These are phyloP conservation scores for Begonia loranthoides DNA, from an alignment of 306 rosid genomes.

Conservation along the genomic window DNA sequence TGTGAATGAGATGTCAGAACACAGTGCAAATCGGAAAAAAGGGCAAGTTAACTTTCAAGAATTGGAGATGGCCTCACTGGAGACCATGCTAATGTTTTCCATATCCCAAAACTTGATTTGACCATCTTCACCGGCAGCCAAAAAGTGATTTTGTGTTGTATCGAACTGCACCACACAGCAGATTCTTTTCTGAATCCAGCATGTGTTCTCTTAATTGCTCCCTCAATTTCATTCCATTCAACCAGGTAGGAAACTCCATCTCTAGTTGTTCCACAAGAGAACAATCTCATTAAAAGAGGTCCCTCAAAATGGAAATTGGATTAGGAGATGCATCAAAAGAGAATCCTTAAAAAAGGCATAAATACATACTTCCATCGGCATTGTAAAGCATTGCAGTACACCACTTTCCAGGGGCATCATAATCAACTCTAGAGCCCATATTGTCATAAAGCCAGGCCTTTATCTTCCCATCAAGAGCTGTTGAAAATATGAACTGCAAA, in stretches of 20 bases:
- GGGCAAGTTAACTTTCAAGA: conserved; percentile 30
- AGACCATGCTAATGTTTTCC: conserved; percentile 52
- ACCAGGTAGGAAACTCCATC: conserved; percentile 77
- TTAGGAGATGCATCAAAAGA: neutral
- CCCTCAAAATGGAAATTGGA: no score
- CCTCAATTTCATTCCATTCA: conserved; percentile 88
- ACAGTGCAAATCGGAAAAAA: neutral
- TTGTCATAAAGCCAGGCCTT: conserved; percentile 83
- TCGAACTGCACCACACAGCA: conserved; percentile 64
- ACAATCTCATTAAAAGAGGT: conserved; percentile 44
- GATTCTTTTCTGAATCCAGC: conserved; percentile 70
- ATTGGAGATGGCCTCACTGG: conserved; percentile 60
- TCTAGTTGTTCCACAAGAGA: conserved; percentile 88
- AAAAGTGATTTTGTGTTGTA: conserved; percentile 65
- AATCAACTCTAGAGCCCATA: conserved; percentile 75
- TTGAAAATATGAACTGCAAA: conserved; percentile 73
- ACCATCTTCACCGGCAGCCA: conserved; percentile 82
- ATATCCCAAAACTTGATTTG: conserved; percentile 88
- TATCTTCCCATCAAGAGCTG: conserved; percentile 81
- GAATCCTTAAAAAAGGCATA: neutral
- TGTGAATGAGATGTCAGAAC: no score
- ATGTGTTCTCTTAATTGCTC: conserved; percentile 60
- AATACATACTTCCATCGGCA: conserved; percentile 71
- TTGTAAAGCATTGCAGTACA: conserved; percentile 76
- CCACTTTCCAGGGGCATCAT: conserved; percentile 83